Conservation (phyloP, 352 stramenopile species). For the Saprolegnia diclina region DNA sequence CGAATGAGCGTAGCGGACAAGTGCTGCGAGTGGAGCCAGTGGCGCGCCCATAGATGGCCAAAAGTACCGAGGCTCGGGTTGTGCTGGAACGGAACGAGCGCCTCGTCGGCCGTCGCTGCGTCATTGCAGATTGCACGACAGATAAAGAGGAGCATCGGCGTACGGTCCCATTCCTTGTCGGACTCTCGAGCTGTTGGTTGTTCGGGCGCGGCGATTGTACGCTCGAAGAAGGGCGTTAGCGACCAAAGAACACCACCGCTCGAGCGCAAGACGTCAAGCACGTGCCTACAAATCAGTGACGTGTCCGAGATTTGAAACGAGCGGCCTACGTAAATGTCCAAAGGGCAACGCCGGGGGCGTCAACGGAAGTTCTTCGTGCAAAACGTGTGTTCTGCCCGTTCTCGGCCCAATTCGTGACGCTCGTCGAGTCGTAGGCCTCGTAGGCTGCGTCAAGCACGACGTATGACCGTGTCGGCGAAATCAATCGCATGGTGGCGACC, state of each 20-base stretch:
- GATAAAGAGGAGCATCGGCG: background rate
- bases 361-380: background rate
- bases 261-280: background rate
- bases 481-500: background rate
- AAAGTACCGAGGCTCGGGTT: background rate
- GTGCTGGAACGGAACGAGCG: background rate
- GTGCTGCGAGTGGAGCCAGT: background rate
- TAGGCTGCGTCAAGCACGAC: background rate
- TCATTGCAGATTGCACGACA: background rate
- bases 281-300: background rate
- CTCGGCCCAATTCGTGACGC: background rate
- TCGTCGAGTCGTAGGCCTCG: background rate
- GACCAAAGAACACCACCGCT: background rate
- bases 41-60: background rate
- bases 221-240: background rate
- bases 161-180: background rate
- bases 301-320: background rate
- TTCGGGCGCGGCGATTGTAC: background rate
- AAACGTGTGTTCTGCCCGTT: constrained; percentile 5
- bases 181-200: background rate
- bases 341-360: background rate
- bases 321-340: background rate
- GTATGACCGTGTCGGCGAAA: background rate
- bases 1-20: background rate
- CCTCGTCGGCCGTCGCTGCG: background rate